phyloP scores from a whole-genome alignment of 176 grass and related monocot genomes.

The Phoenix dactylifera region DNA sequence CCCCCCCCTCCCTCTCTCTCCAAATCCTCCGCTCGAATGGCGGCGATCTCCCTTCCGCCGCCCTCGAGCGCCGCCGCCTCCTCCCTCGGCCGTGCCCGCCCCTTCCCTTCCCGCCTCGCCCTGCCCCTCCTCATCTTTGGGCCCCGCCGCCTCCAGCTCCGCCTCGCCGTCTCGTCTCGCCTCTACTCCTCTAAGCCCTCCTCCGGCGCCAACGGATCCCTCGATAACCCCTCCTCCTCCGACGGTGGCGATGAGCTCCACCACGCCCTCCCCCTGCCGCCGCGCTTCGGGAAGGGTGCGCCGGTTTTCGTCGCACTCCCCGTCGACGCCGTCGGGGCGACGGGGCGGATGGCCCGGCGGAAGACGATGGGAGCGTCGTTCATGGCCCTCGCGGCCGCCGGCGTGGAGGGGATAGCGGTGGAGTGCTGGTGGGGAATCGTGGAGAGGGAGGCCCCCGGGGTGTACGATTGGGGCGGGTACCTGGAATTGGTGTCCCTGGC shows the following conservation, averaged over 20 bases:
- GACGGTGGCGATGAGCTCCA: conserved; percentile 47
- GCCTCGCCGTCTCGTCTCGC: conserved; percentile 16
- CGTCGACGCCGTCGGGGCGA: conserved; percentile 38
- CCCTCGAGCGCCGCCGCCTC: conserved; percentile 10
- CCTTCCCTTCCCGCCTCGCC: not conserved
- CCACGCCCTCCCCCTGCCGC: conserved; percentile 26
- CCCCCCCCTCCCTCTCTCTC: not conserved
- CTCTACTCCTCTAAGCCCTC: conserved; percentile 17
- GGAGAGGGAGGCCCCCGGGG: conserved; percentile 35
- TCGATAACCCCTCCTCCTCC: conserved; percentile 7
- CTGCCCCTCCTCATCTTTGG: not conserved
- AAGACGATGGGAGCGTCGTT: conserved; percentile 57
- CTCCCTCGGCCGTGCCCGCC: conserved; percentile 1
- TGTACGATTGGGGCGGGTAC: conserved; percentile 63
- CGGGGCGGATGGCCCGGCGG: conserved; percentile 35
- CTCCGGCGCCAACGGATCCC: conserved; percentile 4
- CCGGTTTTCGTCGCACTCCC: conserved; percentile 64
- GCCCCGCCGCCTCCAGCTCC: conserved; percentile 11
- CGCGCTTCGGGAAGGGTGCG: conserved; percentile 15
- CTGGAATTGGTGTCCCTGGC: conserved; percentile 55
- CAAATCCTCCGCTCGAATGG: conserved; percentile 24
- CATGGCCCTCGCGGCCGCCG: conserved; percentile 43
- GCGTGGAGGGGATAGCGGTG: conserved; percentile 43
- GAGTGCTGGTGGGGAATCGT: conserved; percentile 81
- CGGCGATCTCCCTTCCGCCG: conserved; percentile 33